phyloP scores from a whole-genome alignment of 805 yeast species.

The Yamadazyma ubonensis region DNA sequence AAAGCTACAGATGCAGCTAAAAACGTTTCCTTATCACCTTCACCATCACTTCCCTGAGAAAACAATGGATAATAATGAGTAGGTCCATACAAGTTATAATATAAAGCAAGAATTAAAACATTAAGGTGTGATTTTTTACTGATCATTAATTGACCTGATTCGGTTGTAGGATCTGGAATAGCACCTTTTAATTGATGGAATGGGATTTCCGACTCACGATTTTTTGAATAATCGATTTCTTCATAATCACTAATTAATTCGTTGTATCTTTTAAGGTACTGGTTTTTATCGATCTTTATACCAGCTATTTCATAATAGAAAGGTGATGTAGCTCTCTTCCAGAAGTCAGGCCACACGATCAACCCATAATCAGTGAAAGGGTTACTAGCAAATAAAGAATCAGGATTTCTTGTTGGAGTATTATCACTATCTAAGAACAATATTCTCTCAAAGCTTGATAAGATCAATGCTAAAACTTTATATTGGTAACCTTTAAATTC shows the following conservation, averaged over 20 bases:
- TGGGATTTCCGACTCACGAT: constrained; percentile 21
- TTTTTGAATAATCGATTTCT: constrained; percentile 12
- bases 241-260: constrained; percentile 21
- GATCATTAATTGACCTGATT: constrained; percentile 44
- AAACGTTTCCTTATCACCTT: constrained; percentile 80
- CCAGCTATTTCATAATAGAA: constrained; percentile 68
- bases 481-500: constrained; percentile 44
- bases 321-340: constrained; percentile 84
- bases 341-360: constrained; percentile 83
- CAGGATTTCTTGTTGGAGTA: constrained; percentile 66
- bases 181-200: constrained; percentile 33
- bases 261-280: constrained; percentile 33
- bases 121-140: constrained; percentile 38
- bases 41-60: constrained; percentile 56
- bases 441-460: constrained; percentile 62
- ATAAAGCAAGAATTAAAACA: constrained; percentile 38
- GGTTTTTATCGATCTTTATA: constrained; percentile 29
- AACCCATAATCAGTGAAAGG: constrained; percentile 56
- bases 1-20: constrained; percentile 63
- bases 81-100: constrained; percentile 44
- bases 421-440: constrained; percentile 76
- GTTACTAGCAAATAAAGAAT: constrained; percentile 52
- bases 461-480: constrained; percentile 40
- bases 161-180: constrained; percentile 33
- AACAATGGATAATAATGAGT: constrained; percentile 41